Percentiles rank a stretch among this genome's conserved stretches.
Evolutionary conservation across 306 rosid species (phyloP).

Genomic region (Casuarina cunninghamiana): DNA sequence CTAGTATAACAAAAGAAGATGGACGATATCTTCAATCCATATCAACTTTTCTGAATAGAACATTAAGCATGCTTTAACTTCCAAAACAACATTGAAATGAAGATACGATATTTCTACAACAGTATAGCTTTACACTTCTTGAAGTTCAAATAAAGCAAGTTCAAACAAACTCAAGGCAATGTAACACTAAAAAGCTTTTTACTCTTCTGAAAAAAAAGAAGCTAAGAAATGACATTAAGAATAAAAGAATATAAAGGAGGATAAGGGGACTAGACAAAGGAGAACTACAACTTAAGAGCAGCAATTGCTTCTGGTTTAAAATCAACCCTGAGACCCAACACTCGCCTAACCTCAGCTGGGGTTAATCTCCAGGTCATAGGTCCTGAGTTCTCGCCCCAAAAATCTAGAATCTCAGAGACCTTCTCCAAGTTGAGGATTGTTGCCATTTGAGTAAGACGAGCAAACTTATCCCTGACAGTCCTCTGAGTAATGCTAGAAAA

Average conservation of each 20-base stretch:
- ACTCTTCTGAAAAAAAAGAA: slow-evolving; percentile 15
- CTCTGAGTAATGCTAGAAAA: slow-evolving; percentile 91
- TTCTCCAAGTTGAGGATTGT: slow-evolving; percentile 91
- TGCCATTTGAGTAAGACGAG: slow-evolving; percentile 96
- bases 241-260: slow-evolving; percentile 36
- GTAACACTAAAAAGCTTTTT: background rate
- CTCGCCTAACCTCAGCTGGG: slow-evolving; percentile 96
- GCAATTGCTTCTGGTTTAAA: slow-evolving; percentile 92
- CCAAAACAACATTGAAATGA: too few species aligned
- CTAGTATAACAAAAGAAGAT: too few species aligned
- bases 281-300: slow-evolving; percentile 70
- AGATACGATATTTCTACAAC: too few species aligned
- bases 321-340: slow-evolving; percentile 87
- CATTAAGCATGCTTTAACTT: too few species aligned
- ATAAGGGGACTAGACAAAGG: background rate
- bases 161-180: background rate
- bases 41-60: too few species aligned
- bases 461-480: slow-evolving; percentile 93
- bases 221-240: slow-evolving; percentile 23
- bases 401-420: slow-evolving; percentile 94
- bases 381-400: slow-evolving; percentile 99
- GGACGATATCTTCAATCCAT: too few species aligned
- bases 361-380: slow-evolving; percentile 99
- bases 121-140: too few species aligned
- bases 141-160: too few species aligned